Evolutionary conservation across 192 early-diverging fungal genomes (phyloP).

Genomic region (Backusella morwellensis): DNA sequence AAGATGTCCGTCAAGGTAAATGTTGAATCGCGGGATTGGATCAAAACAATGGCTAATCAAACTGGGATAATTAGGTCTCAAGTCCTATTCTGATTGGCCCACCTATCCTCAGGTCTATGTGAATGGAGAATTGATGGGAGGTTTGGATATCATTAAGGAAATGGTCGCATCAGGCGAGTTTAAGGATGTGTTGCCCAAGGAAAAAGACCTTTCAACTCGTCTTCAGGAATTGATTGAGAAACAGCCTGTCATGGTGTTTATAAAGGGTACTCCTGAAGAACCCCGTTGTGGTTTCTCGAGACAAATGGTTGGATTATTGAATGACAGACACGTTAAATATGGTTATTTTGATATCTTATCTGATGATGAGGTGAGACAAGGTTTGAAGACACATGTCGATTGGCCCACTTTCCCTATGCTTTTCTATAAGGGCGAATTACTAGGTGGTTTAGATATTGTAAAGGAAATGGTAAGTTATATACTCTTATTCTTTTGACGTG

Average conservation of each 20-base stretch:
- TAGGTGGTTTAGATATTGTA: slow-evolving; percentile 95
- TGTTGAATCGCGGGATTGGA: neutral
- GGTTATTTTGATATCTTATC: slow-evolving; percentile 91
- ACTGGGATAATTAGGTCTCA: slow-evolving; percentile 8
- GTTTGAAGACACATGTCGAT: slow-evolving; percentile 82
- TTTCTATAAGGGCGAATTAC: slow-evolving; percentile 88
- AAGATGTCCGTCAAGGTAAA: slow-evolving; percentile 86
- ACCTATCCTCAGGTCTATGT: slow-evolving; percentile 96
- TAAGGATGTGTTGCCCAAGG: slow-evolving; percentile 72
- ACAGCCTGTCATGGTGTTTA: slow-evolving; percentile 89
- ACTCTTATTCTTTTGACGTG: too few species aligned
- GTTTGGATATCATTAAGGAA: slow-evolving; percentile 88
- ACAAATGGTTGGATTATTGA: slow-evolving; percentile 75
- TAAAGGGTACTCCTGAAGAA: slow-evolving; percentile 89
- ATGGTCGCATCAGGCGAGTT: slow-evolving; percentile 92
- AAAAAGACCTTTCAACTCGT: slow-evolving; percentile 73
- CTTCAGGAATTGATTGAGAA: slow-evolving; percentile 67
- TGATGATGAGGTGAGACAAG: slow-evolving; percentile 90
- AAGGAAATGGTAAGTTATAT: slow-evolving; percentile 73
- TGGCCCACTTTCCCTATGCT: slow-evolving; percentile 98
- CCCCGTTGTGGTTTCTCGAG: slow-evolving; percentile 95
- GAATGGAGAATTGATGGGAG: slow-evolving; percentile 95
- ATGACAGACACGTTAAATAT: slow-evolving; percentile 71
- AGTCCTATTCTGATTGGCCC: slow-evolving; percentile 72
- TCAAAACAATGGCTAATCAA: neutral